phyloP scores from a whole-genome alignment of 2,329 filamentous ascomycete species.

The Stachybotrys echinatus region DNA sequence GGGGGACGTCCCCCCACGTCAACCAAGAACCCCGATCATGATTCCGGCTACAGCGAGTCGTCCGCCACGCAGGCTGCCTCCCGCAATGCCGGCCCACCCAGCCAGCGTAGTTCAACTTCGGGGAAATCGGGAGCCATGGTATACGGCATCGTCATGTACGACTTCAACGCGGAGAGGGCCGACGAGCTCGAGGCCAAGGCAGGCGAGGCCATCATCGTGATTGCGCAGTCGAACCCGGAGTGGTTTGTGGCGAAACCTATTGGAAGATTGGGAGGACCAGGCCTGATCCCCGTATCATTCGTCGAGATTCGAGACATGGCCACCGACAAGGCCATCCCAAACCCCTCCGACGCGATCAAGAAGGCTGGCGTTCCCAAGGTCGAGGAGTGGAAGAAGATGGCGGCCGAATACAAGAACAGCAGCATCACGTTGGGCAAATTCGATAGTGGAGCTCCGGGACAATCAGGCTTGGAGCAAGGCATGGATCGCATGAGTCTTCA shows the following conservation, averaged over 20 bases:
- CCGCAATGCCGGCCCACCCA: conserved; percentile 16
- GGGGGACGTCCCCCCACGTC: conserved; percentile 39
- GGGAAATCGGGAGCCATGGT: conserved; percentile 74
- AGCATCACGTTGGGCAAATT: conserved; percentile 95
- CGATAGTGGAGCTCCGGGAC: conserved; percentile 43
- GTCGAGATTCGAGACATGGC: conserved; percentile 95
- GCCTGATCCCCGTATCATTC: conserved; percentile 92
- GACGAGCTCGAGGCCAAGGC: conserved; percentile 94
- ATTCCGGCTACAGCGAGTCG: conserved; percentile 69
- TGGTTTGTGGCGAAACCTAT: conserved; percentile 99
- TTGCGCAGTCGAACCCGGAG: conserved; percentile 95
- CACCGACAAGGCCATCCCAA: conserved; percentile 73
- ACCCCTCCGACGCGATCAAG: conserved; percentile 79
- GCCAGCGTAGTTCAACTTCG: conserved; percentile 45
- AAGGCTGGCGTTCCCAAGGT: conserved; percentile 89
- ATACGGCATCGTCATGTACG: conserved; percentile 94
- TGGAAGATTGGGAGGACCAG: conserved; percentile 88
- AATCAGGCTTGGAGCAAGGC: conserved; percentile 56
- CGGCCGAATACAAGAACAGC: conserved; percentile 97
- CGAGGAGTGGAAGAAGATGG: conserved; percentile 99
- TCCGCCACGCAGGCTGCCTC: conserved; percentile 16
- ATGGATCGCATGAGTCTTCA: conserved; percentile 77
- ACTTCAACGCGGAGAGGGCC: conserved; percentile 91
- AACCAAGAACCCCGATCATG: conserved; percentile 67
- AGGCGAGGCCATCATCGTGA: conserved; percentile 95